Base-by-base conservation (phyloP, 345 rosid species). In the Populus alba region DNA sequence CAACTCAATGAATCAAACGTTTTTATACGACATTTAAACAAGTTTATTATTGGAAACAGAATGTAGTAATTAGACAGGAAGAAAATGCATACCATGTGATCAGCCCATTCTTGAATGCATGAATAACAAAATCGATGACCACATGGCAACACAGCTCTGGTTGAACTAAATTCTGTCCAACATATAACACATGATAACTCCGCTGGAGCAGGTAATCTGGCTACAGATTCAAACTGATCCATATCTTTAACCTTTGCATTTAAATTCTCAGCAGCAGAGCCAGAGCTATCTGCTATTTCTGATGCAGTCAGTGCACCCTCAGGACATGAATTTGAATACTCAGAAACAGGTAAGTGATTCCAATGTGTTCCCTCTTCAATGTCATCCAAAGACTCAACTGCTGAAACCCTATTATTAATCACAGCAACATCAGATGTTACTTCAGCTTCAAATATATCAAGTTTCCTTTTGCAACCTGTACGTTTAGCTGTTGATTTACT, bases 71-170 rank as follows among this genome's bases (percentile, higher is more conserved):
- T 35, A 57, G 41, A 77, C 43, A 66, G 63, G 85, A 81, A 37
- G 53, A 81, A 66, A 74, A 70, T 41, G 41, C 23, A 20, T 78
- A 96, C 99, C 97, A 90, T 84, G 73, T 80, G 89, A 72, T 90
- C 90, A 69, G 92, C 94, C 99, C 99, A 94, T 39, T 85, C 70
- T 73, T 88, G 87, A 85, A 96, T 96, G 86, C 98, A 96, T 1
- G 89, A 86, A 87, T 90, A 96, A 81, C 99, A 96, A 90, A 94
- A 96, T 75, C 97, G 90, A 84, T 96, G 99, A 67, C 98, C 97
- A 80, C 99, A 96, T 67, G 94, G 87, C 85, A 96, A 85, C 66
- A 92, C 76, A 71, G 97, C 99, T 82, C 99, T 92, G 39, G 90
- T 96, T 78, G 94, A 79, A 82, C 95, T 85, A 77, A 91, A 94